Conservation (phyloP, 2,329 filamentous ascomycete genomes). For the Colletotrichum sp. region DNA sequence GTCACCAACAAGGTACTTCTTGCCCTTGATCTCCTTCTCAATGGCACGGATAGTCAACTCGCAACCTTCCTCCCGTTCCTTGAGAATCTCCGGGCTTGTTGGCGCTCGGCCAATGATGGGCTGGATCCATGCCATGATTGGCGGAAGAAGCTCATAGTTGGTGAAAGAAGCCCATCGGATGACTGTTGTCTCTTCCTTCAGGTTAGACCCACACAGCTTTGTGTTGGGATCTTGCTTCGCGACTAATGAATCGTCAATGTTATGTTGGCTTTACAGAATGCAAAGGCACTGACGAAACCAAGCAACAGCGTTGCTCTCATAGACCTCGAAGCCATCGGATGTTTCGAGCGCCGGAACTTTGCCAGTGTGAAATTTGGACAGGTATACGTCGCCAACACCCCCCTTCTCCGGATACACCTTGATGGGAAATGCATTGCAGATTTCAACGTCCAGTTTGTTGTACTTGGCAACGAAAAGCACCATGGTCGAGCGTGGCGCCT, state of each 20-base stretch:
- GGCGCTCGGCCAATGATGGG: not conserved
- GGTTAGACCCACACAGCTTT: not conserved
- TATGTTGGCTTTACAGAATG: accelerated
- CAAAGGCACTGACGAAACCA: not conserved
- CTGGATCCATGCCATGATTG: not conserved
- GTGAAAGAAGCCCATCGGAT: not conserved
- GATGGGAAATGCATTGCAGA: not conserved
- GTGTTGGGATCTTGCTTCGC: not conserved
- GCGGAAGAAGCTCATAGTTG: not conserved
- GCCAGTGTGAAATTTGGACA: not conserved
- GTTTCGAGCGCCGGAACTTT: not conserved
- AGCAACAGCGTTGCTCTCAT: not conserved
- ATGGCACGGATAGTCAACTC: not conserved
- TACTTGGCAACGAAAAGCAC: not conserved
- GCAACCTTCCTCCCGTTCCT: not conserved
- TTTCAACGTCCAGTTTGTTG: not conserved
- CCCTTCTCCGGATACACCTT: not conserved
- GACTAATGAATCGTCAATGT: not conserved
- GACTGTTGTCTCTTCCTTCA: not conserved
- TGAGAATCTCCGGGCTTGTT: not conserved
- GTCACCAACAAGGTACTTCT: not conserved
- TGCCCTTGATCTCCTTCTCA: not conserved
- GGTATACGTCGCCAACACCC: not conserved
- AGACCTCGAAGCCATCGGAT: not conserved
- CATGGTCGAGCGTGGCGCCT: not conserved